Percentiles rank a stretch among this genome's conserved stretches.
Evolutionary conservation across 2,329 filamentous ascomycete species (phyloP).

Genomic region (Trichoderma afroharzianum): DNA sequence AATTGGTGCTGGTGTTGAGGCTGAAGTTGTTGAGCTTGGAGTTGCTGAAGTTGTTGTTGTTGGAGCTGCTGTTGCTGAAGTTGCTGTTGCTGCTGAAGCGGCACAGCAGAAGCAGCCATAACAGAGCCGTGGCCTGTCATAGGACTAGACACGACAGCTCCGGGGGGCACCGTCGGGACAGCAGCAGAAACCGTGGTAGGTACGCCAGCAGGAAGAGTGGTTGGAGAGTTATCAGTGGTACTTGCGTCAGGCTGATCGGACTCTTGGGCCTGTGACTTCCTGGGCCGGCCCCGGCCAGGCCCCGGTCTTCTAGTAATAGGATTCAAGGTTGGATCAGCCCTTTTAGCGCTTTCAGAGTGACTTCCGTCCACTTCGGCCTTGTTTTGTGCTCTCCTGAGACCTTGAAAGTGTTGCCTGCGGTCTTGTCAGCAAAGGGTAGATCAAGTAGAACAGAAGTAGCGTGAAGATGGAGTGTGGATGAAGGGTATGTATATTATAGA

Average conservation of each 20-base stretch:
- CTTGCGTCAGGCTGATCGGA: conserved; percentile 14
- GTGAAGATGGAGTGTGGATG: background rate
- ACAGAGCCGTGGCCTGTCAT: background rate
- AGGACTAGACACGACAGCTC: background rate
- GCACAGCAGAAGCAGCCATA: conserved; percentile 12
- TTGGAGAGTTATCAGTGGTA: background rate
- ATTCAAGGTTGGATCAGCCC: conserved; percentile 50
- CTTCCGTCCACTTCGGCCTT: conserved; percentile 44
- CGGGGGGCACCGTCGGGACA: background rate
- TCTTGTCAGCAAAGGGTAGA: conserved; percentile 2
- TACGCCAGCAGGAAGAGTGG: background rate
- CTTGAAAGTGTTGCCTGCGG: conserved; percentile 58
- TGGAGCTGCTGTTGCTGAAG: conserved; percentile 15
- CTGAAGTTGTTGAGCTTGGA: conserved; percentile 5
- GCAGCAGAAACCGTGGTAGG: conserved; percentile 9
- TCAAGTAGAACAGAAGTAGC: background rate
- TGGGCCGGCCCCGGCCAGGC: conserved; percentile 52
- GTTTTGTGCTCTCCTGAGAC: conserved; percentile 52
- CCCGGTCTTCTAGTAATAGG: conserved; percentile 60
- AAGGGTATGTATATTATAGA: background rate
- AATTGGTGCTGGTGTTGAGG: conserved; percentile 1
- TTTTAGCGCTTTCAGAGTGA: conserved; percentile 34
- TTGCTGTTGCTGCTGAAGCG: conserved; percentile 3
- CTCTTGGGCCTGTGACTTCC: conserved; percentile 34
- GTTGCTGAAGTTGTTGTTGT: background rate